A percentile compares a stretch with the other conserved stretches of the same genome.
Evolutionary conservation across 352 stramenopile species (phyloP).

Genomic region (Phytopythium sindhum): DNA sequence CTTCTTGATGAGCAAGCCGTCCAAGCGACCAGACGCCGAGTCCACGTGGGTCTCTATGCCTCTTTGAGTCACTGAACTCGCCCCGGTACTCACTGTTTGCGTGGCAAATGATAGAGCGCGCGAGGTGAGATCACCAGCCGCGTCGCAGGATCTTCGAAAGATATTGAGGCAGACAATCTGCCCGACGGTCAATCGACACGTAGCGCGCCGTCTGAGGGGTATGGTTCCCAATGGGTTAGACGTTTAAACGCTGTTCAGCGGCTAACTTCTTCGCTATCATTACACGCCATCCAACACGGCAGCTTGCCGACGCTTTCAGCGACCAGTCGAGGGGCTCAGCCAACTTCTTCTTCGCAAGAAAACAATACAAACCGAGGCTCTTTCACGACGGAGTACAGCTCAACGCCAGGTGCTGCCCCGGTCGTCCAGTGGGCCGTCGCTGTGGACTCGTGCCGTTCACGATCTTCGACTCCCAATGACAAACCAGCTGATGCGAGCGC

Average conservation of each 20-base stretch:
- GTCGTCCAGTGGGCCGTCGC: neutral
- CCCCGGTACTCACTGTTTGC: neutral
- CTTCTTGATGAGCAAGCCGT: slow-evolving; percentile 9
- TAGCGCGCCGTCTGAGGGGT: neutral
- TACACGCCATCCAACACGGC: neutral
- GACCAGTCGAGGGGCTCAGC: neutral
- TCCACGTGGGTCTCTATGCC: slow-evolving; percentile 19
- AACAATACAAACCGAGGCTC: neutral
- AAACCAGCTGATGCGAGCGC: neutral
- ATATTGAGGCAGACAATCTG: neutral
- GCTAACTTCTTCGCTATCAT: neutral
- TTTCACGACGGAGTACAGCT: neutral
- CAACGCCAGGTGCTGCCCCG: neutral
- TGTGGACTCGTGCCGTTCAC: neutral
- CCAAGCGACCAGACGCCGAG: slow-evolving; percentile 15
- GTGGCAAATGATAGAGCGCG: slow-evolving; percentile 17
- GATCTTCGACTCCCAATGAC: neutral
- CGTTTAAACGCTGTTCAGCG: neutral
- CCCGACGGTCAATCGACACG: neutral
- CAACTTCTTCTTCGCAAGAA: neutral
- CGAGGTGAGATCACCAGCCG: slow-evolving; percentile 10
- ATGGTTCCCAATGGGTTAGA: neutral
- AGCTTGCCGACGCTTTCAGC: neutral
- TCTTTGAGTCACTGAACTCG: neutral
- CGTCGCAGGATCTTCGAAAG: neutral